Evolutionary conservation across 2,329 filamentous ascomycete species (phyloP).

Genomic region (Hypoxylon sp.): DNA sequence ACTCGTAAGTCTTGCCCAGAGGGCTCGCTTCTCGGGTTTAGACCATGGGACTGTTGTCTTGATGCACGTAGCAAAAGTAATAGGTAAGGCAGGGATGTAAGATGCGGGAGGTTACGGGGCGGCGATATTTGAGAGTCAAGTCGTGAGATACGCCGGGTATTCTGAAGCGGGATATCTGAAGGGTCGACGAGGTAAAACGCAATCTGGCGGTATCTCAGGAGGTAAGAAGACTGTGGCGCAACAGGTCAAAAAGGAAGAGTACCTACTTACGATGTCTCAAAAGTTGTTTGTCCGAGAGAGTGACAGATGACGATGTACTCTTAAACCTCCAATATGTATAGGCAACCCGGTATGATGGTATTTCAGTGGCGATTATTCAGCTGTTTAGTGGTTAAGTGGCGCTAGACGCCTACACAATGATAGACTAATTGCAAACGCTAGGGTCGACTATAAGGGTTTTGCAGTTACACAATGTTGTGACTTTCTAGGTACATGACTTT

Average conservation of each 20-base stretch:
- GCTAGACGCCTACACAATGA: background rate
- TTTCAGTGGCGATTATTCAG: slow-evolving; percentile 18
- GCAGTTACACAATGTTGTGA: background rate
- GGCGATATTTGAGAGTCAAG: slow-evolving; percentile 13
- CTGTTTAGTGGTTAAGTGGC: slow-evolving; percentile 2
- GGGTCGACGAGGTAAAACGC: slow-evolving; percentile 1
- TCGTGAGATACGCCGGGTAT: background rate
- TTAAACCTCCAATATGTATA: slow-evolving; percentile 2
- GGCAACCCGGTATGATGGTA: slow-evolving; percentile 7
- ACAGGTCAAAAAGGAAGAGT: background rate
- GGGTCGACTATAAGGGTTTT: background rate
- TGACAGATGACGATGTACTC: slow-evolving; percentile 1
- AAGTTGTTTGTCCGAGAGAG: background rate
- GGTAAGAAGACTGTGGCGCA: background rate
- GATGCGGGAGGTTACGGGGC: slow-evolving; percentile 5
- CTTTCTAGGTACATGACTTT: too few relatives aligned
- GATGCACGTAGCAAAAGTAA: background rate
- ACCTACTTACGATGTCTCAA: background rate
- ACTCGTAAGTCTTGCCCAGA: slow-evolving; percentile 26
- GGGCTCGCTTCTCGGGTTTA: slow-evolving; percentile 36
- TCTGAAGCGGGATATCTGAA: background rate
- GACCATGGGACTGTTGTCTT: slow-evolving; percentile 38
- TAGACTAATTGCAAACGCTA: background rate
- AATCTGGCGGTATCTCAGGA: slow-evolving; percentile 2
- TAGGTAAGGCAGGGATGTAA: background rate